Evolutionary conservation across 176 grass and related monocot genomes (phyloP).

Genomic region (Tillandsia leiboldiana): DNA sequence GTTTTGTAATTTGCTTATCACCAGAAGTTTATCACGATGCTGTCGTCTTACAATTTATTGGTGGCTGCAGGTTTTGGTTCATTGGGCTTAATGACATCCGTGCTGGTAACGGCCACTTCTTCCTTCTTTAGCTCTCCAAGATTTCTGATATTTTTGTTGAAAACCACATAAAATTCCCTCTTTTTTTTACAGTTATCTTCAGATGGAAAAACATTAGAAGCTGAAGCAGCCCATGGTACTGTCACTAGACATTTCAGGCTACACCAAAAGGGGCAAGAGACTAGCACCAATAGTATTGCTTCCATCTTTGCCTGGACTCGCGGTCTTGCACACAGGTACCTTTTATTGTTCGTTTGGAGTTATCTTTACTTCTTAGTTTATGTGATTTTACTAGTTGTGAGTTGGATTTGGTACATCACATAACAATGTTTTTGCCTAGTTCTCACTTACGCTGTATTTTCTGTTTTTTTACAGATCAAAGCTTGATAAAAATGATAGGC

Average conservation of each 20-base stretch:
- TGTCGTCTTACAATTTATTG: conserved; percentile 9
- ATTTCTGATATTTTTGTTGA: conserved; percentile 17
- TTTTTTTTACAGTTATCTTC: conserved; percentile 71
- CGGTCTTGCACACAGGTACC: conserved; percentile 81
- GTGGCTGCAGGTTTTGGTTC: conserved; percentile 88
- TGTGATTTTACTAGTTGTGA: background rate
- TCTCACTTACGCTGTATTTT: background rate
- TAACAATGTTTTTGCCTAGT: background rate
- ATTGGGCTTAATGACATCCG: conserved; percentile 82
- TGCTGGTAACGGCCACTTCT: conserved; percentile 43
- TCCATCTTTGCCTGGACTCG: conserved; percentile 98
- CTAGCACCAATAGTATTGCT: conserved; percentile 97
- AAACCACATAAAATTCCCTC: conserved; percentile 3
- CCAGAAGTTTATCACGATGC: background rate
- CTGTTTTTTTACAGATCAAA: conserved; percentile 57
- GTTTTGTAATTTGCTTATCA: background rate
- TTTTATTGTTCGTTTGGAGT: background rate
- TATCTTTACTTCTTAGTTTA: background rate
- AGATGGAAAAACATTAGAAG: conserved; percentile 90
- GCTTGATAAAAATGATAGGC: conserved; percentile 61
- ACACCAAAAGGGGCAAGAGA: conserved; percentile 85
- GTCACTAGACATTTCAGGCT: conserved; percentile 89
- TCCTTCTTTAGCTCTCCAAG: background rate
- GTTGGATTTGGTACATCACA: background rate
- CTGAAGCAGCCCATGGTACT: conserved; percentile 96